A percentile compares a stretch with the other conserved stretches of the same genome.
These are phyloP conservation scores for Eucalyptus leucophloia DNA, from an alignment of 345 rosid species.

Conservation along the genomic window DNA sequence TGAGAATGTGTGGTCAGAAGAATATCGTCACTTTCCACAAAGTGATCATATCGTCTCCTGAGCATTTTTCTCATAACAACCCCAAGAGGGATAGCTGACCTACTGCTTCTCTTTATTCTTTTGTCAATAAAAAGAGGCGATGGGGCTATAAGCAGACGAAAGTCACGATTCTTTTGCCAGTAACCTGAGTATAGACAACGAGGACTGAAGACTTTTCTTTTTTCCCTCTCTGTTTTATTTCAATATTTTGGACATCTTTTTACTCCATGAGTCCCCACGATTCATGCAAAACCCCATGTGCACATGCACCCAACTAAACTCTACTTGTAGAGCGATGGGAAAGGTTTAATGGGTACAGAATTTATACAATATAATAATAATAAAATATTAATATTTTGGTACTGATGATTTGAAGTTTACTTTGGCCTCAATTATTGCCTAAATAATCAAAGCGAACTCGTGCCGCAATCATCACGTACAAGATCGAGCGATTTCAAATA, in stretches of 20 bases:
- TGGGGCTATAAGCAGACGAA: background rate
- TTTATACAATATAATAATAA: too few species aligned
- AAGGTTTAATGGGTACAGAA: background rate
- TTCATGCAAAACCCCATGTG: background rate
- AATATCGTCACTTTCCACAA: too few species aligned
- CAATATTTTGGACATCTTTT: too few species aligned
- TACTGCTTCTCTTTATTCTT: background rate
- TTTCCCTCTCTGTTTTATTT: background rate
- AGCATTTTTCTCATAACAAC: too few species aligned
- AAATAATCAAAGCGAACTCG: too few species aligned
- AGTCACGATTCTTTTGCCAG: background rate
- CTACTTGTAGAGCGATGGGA: background rate
- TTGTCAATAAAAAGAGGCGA: background rate
- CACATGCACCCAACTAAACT: background rate
- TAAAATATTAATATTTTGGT: too few species aligned
- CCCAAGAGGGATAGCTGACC: background rate
- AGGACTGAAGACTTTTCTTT: background rate
- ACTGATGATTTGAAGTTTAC: too few species aligned
- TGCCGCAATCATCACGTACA: too few species aligned
- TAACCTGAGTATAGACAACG: background rate
- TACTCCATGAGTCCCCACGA: background rate
- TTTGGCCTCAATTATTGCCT: too few species aligned
- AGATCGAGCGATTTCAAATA: too few species aligned
- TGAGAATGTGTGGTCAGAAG: too few species aligned
- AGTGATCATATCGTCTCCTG: too few species aligned